These are phyloP conservation scores for Coix lacrymajobi DNA, from an alignment of 176 grass and related monocot genomes.

Conservation along the genomic window DNA sequence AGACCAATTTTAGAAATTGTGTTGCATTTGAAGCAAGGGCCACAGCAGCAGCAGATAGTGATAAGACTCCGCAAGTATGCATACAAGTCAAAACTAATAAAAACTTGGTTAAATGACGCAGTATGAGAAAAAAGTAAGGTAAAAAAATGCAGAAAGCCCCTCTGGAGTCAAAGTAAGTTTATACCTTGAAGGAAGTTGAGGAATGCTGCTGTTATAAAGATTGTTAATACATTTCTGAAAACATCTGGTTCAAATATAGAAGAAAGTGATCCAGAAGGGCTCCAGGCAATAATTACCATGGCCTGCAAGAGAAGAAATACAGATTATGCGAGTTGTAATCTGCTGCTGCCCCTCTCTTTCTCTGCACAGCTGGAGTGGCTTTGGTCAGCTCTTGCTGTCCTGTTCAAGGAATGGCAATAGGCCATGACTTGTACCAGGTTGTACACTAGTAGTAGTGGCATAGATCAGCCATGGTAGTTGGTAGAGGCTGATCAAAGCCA, in stretches of 20 bases:
- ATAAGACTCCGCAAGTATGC: background rate
- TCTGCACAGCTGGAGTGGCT: no score
- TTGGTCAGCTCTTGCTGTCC: no score
- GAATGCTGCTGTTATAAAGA: slow-evolving; percentile 92
- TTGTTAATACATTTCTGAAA: slow-evolving; percentile 84
- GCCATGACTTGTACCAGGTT: no score
- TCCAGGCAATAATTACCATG: slow-evolving; percentile 99
- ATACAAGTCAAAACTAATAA: background rate
- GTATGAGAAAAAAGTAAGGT: background rate
- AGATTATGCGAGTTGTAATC: no score
- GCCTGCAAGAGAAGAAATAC: slow-evolving; percentile 55
- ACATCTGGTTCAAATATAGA: slow-evolving; percentile 62
- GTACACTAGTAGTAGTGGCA: no score
- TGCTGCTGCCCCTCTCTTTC: no score
- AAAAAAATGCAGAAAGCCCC: background rate
- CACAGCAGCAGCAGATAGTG: background rate
- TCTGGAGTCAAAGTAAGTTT: background rate
- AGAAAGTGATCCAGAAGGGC: slow-evolving; percentile 48
- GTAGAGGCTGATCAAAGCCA: no score
- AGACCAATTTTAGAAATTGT: slow-evolving; percentile 20
- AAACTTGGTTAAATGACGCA: background rate
- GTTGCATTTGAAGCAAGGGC: background rate
- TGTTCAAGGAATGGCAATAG: no score
- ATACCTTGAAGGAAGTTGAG: slow-evolving; percentile 94
- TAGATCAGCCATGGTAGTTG: no score